phyloP scores from a whole-genome alignment of 2,329 filamentous ascomycete species.

The Sporothrix schenckii region DNA sequence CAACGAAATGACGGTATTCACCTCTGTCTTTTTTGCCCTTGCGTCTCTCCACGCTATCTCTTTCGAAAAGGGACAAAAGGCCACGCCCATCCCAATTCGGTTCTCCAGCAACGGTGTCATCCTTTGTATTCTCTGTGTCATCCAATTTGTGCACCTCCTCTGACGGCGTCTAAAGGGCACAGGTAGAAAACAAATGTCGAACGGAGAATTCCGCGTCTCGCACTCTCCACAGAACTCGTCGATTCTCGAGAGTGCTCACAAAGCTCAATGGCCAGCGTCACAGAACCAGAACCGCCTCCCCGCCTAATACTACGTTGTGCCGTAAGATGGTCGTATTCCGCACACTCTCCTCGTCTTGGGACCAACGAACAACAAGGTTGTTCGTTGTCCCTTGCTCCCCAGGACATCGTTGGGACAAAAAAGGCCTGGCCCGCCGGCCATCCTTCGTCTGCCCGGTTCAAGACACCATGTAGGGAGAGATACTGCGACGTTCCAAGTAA shows the following conservation, averaged over 20 bases:
- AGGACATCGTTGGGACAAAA: neutral
- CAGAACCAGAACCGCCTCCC: neutral
- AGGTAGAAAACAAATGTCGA: neutral
- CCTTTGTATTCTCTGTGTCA: neutral
- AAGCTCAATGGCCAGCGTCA: neutral
- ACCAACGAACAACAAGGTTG: neutral
- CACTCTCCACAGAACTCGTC: neutral
- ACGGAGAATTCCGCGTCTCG: conserved; percentile 17
- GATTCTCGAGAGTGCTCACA: neutral
- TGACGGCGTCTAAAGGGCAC: too few species aligned
- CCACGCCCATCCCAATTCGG: neutral
- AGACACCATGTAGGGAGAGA: neutral
- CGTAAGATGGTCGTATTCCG: neutral
- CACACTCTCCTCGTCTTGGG: neutral
- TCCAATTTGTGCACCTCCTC: neutral
- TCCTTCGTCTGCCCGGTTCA: conserved; percentile 23
- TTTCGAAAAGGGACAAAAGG: neutral
- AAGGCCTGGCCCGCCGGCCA: conserved; percentile 20
- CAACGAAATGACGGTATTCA: conserved; percentile 26
- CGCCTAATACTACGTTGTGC: neutral
- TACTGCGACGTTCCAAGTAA: neutral
- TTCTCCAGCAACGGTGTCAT: conserved; percentile 13
- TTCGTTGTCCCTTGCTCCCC: neutral
- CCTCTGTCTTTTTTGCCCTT: neutral
- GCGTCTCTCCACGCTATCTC: conserved; percentile 13